A percentile compares a stretch with the other conserved stretches of the same genome.
Conservation (phyloP, 129 eudicot species). For the Flaveria sonorensis region DNA sequence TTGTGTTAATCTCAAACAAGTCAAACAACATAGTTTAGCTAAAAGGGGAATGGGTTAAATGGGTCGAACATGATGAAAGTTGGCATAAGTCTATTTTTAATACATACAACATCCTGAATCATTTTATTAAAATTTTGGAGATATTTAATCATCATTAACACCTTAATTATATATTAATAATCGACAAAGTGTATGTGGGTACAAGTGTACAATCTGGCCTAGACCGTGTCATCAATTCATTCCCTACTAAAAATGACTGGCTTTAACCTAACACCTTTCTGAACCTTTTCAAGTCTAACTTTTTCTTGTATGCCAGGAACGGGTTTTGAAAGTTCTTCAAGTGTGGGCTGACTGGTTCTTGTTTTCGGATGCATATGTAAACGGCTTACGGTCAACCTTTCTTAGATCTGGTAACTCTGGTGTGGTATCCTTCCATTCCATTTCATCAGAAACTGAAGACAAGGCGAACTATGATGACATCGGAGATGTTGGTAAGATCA, state of each 20-base stretch:
- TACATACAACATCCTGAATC: background rate
- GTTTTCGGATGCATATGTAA: conserved; percentile 94
- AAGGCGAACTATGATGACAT: conserved; percentile 46
- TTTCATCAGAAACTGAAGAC: conserved; percentile 70
- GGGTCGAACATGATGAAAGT: background rate
- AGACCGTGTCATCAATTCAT: background rate
- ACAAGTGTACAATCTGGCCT: background rate
- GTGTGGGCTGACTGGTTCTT: conserved; percentile 99
- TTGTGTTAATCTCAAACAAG: background rate
- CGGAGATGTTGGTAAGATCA: conserved; percentile 40
- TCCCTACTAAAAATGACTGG: background rate
- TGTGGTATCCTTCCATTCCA: conserved; percentile 73
- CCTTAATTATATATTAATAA: background rate
- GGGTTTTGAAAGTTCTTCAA: conserved; percentile 92
- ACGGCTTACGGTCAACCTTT: conserved; percentile 91
- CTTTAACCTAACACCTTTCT: background rate
- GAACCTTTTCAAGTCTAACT: conserved; percentile 2
- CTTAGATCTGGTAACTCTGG: conserved; percentile 80
- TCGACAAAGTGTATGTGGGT: background rate
- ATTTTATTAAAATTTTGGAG: background rate
- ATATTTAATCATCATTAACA: background rate
- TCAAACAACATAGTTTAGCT: background rate
- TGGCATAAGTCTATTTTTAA: background rate
- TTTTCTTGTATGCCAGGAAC: conserved; percentile 56
- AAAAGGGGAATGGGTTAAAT: background rate